These are phyloP conservation scores for Erythrophleum fordii DNA, from an alignment of 306 rosid genomes.

Conservation along the genomic window DNA sequence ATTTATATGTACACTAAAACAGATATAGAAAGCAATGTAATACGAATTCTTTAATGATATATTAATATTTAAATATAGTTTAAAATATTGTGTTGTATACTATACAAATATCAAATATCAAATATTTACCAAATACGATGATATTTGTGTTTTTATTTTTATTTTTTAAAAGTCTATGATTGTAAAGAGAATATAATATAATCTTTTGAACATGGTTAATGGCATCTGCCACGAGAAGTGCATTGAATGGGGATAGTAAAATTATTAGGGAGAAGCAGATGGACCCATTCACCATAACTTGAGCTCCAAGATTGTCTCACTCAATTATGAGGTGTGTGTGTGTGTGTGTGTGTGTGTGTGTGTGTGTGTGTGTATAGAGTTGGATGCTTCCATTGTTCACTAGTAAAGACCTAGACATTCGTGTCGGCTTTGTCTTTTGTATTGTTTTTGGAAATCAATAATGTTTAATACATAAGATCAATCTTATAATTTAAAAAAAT, in stretches of 20 bases:
- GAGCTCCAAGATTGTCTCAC: slow-evolving; percentile 7
- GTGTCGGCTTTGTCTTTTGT: neutral
- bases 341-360: neutral
- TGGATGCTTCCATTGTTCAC: neutral
- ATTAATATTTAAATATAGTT: neutral
- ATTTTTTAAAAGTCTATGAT: neutral
- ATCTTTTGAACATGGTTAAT: neutral
- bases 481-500: neutral
- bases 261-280: neutral
- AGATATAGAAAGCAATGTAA: too few relatives aligned
- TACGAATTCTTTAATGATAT: too few relatives aligned
- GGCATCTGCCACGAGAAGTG: neutral
- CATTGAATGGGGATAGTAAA: neutral
- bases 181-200: neutral
- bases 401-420: neutral
- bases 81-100: neutral
- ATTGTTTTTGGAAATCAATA: neutral
- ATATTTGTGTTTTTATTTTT: neutral
- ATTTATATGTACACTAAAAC: too few relatives aligned
- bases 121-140: neutral
- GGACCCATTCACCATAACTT: slow-evolving; percentile 27
- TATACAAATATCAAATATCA: too few relatives aligned
- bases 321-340: neutral
- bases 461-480: neutral
- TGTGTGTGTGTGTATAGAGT: neutral